phyloP scores from a whole-genome alignment of 176 grass and related monocot species.

The Stipa capillata region DNA sequence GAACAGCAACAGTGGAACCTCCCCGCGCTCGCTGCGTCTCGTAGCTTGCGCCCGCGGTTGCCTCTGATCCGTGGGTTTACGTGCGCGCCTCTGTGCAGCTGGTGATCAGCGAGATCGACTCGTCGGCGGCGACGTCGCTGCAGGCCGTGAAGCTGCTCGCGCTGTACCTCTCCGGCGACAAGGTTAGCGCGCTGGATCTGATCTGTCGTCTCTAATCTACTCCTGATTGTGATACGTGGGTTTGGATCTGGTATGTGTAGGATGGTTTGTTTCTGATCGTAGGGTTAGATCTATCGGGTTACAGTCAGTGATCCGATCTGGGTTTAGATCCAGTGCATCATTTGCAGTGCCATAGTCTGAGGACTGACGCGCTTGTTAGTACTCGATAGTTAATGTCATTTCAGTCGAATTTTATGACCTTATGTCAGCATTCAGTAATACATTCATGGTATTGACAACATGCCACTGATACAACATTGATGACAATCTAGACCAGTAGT shows the following conservation, averaged over 20 bases:
- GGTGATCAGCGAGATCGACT: constrained; percentile 90
- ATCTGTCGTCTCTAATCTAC: not conserved
- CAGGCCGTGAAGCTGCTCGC: constrained; percentile 94
- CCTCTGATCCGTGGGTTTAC: not conserved
- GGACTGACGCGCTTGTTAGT: not conserved
- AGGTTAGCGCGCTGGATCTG: constrained; percentile 54
- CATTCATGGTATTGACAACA: not conserved
- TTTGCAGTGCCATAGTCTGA: not conserved
- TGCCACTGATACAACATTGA: not conserved
- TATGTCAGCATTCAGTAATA: not conserved
- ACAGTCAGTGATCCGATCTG: not conserved
- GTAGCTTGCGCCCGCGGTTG: not conserved
- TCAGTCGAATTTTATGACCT: not conserved
- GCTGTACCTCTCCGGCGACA: constrained; percentile 64
- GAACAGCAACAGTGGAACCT: not conserved
- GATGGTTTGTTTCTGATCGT: not conserved
- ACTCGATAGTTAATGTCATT: not conserved
- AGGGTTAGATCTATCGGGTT: constrained; percentile 9
- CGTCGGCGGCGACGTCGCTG: constrained; percentile 74
- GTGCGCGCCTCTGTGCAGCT: constrained; percentile 36
- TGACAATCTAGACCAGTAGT: too few species aligned
- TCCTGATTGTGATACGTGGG: not conserved
- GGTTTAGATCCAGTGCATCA: not conserved
- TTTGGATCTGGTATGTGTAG: constrained; percentile 21
- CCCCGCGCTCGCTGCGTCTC: not conserved